Conservation (phyloP, 2,329 filamentous ascomycete genomes). For the Neopestalotiopsis rosae region DNA sequence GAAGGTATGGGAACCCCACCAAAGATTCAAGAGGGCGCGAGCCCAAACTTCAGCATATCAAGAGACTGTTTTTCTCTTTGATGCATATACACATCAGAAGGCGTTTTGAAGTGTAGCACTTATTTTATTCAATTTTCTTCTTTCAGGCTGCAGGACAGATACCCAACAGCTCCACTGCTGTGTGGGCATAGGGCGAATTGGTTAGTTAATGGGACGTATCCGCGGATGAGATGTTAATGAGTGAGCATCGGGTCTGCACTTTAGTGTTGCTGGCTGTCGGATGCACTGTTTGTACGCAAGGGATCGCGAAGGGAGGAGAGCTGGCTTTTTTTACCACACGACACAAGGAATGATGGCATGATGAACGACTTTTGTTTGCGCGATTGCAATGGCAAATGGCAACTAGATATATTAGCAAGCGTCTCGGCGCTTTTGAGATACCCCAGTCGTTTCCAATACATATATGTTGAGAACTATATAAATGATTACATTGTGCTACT, state of each 20-base stretch:
- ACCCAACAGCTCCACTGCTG: neutral
- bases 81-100: neutral
- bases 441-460: constrained; percentile 20
- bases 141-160: constrained; percentile 13
- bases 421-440: constrained; percentile 18
- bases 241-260: neutral
- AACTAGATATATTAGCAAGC: constrained; percentile 14
- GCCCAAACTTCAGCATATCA: constrained; percentile 23
- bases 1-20: constrained; percentile 20
- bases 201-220: neutral
- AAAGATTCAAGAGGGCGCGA: constrained; percentile 34
- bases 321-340: constrained; percentile 8
- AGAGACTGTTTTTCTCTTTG: constrained; percentile 18
- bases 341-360: constrained; percentile 6
- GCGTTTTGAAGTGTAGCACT: constrained; percentile 12
- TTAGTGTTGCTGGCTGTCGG: constrained; percentile 20
- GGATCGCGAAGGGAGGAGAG: constrained; percentile 20
- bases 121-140: neutral
- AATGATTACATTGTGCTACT: no score
- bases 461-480: neutral
- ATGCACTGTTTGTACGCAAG: constrained; percentile 25
- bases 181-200: neutral
- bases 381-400: neutral
- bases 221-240: neutral
- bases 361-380: neutral